A percentile compares a stretch with the other conserved stretches of the same genome.
These are phyloP conservation scores for Luffa acutangula DNA, from an alignment of 306 rosid species.

Conservation along the genomic window DNA sequence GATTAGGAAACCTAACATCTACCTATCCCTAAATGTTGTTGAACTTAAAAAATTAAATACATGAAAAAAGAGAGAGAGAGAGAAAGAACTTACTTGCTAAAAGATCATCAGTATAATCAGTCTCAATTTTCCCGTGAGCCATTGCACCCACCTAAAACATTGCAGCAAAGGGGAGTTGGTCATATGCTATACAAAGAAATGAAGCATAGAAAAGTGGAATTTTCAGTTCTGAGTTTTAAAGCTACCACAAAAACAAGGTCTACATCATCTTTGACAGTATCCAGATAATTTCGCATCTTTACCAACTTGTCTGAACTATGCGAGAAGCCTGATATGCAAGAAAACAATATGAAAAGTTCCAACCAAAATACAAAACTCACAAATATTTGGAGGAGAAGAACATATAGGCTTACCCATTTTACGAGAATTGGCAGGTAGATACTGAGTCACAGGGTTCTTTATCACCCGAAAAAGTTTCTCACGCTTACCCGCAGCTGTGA, in stretches of 20 bases:
- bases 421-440: constrained; percentile 53
- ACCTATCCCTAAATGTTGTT: too few species aligned
- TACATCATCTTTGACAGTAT: constrained; percentile 9
- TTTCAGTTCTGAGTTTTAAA: not conserved
- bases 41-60: too few species aligned
- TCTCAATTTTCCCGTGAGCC: constrained; percentile 74
- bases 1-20: too few species aligned
- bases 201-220: not conserved
- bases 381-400: not conserved
- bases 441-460: constrained; percentile 69
- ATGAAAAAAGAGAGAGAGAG: too few species aligned
- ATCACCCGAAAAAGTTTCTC: constrained; percentile 58
- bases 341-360: not conserved
- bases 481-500: constrained; percentile 65
- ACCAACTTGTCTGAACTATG: constrained; percentile 64
- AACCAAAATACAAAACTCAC: not conserved
- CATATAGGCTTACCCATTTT: constrained; percentile 45
- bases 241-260: constrained; percentile 79
- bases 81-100: constrained; percentile 42
- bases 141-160: constrained; percentile 63
- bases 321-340: constrained; percentile 41
- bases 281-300: constrained; percentile 30
- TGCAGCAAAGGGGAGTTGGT: not conserved
- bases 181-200: not conserved
- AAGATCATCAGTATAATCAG: constrained; percentile 59